phyloP scores from a whole-genome alignment of 2,329 filamentous ascomycete species.

The Talaromyces sp. region DNA sequence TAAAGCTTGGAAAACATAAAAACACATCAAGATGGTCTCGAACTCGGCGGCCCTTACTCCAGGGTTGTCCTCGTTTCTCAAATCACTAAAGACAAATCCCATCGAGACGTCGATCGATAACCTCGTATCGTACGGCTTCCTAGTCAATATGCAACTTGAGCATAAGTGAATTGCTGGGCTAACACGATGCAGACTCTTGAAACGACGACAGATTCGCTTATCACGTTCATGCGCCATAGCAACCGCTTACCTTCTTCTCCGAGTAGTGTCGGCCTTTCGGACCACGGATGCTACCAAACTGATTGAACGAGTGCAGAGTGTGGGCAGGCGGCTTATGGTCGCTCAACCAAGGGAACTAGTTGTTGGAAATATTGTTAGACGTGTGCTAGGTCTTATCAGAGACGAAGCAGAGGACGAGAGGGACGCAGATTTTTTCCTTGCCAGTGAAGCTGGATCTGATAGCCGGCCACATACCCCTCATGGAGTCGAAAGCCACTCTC shows the following conservation, averaged over 20 bases:
- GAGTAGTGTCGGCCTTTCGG: slow-evolving; percentile 77
- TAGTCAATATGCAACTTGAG: slow-evolving; percentile 13
- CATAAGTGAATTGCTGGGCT: slow-evolving; percentile 14
- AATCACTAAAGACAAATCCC: slow-evolving; percentile 69
- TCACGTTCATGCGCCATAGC: slow-evolving; percentile 86
- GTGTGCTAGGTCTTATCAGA: slow-evolving; percentile 83
- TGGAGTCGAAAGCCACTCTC: slow-evolving; percentile 33
- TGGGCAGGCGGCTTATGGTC: slow-evolving; percentile 72
- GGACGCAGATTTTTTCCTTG: slow-evolving; percentile 57
- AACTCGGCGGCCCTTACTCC: slow-evolving; percentile 61
- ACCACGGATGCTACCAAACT: slow-evolving; percentile 75
- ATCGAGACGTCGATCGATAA: slow-evolving; percentile 81
- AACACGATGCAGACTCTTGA: slow-evolving; percentile 64
- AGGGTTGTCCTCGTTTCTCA: slow-evolving; percentile 72
- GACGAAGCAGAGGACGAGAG: slow-evolving; percentile 83
- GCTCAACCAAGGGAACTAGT: slow-evolving; percentile 88
- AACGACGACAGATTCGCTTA: slow-evolving; percentile 82
- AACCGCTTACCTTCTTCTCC: slow-evolving; percentile 81
- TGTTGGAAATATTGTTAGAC: slow-evolving; percentile 88
- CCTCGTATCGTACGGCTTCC: slow-evolving; percentile 67
- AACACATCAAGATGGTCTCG: slow-evolving; percentile 51
- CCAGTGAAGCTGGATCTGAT: slow-evolving; percentile 60
- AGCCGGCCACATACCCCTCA: slow-evolving; percentile 45
- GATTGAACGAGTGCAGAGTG: slow-evolving; percentile 72
- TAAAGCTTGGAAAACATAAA: not conserved